Conservation (phyloP, 164 flowering plant genomes). For the Tinospora cordifolia region DNA sequence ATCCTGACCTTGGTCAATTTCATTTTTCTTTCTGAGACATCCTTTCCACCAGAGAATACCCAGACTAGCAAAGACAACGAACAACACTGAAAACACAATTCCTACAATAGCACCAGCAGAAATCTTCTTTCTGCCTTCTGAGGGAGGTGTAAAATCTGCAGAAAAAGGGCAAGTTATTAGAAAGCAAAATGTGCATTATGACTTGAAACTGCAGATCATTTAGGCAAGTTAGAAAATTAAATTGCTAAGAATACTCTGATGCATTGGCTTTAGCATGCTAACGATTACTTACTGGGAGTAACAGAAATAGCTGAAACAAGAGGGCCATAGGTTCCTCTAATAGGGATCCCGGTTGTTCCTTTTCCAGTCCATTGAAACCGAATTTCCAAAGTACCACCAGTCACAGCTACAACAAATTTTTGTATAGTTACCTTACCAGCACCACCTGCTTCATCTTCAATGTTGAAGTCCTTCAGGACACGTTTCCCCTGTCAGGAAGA, state of each 20-base stretch:
- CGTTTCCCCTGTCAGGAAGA: slow-evolving; percentile 22
- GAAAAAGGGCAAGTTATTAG: not conserved
- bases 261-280: too few species aligned
- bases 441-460: slow-evolving; percentile 33
- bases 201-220: too few species aligned
- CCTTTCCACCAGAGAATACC: slow-evolving; percentile 47
- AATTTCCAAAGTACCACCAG: slow-evolving; percentile 29
- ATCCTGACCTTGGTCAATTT: slow-evolving; percentile 17
- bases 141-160: slow-evolving; percentile 21
- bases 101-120: slow-evolving; percentile 30
- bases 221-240: too few species aligned
- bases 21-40: slow-evolving; percentile 18
- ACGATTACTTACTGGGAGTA: slow-evolving; percentile 19
- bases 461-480: slow-evolving; percentile 34
- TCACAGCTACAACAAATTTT: slow-evolving; percentile 24
- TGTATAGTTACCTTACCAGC: slow-evolving; percentile 15
- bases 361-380: slow-evolving; percentile 41
- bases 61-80: slow-evolving; percentile 16
- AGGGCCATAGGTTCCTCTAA: slow-evolving; percentile 42
- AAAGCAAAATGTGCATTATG: too few species aligned
- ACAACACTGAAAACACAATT: slow-evolving; percentile 23
- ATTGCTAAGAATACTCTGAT: too few species aligned
- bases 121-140: slow-evolving; percentile 19
- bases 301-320: slow-evolving; percentile 44
- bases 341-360: slow-evolving; percentile 35